Percentiles rank a stretch among this genome's conserved stretches.
These are phyloP conservation scores for Rhizopus delemar DNA, from an alignment of 371 early-diverging fungal species.

Conservation along the genomic window DNA sequence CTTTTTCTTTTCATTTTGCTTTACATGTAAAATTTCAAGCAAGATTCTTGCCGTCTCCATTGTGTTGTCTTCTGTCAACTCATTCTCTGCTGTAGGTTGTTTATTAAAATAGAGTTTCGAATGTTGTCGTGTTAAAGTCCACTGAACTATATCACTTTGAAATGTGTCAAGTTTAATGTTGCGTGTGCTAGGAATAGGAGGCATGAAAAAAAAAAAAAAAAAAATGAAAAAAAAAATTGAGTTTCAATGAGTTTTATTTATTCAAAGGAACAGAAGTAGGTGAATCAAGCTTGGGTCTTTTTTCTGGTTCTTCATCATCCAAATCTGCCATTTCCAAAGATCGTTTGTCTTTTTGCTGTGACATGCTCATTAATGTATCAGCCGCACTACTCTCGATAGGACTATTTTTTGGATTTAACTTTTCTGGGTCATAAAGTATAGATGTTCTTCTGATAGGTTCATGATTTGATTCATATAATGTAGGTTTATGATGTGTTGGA, in stretches of 20 bases:
- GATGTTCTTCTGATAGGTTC: too few species aligned
- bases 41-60: slow-evolving; percentile 3
- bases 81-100: background rate
- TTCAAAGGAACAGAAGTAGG: too few species aligned
- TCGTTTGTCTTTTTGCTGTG: too few species aligned
- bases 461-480: too few species aligned
- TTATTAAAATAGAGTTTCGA: background rate
- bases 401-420: too few species aligned
- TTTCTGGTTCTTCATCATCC: too few species aligned
- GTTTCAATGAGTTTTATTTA: background rate
- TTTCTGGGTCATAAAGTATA: too few species aligned
- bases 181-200: slow-evolving; percentile 12
- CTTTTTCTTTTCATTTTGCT: background rate
- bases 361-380: too few species aligned
- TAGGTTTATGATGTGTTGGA: too few species aligned
- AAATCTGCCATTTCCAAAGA: too few species aligned
- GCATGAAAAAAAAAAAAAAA: slow-evolving; percentile 6
- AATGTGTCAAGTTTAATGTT: slow-evolving; percentile 3
- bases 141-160: slow-evolving; percentile 18
- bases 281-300: too few species aligned
- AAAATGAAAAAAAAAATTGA: slow-evolving; percentile 16
- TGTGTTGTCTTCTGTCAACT: background rate
- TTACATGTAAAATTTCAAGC: background rate
- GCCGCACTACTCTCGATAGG: too few species aligned
- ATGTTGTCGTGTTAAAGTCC: slow-evolving; percentile 13